phyloP scores from a whole-genome alignment of 73 alveolate genomes.

The Paramecium caudatum region DNA sequence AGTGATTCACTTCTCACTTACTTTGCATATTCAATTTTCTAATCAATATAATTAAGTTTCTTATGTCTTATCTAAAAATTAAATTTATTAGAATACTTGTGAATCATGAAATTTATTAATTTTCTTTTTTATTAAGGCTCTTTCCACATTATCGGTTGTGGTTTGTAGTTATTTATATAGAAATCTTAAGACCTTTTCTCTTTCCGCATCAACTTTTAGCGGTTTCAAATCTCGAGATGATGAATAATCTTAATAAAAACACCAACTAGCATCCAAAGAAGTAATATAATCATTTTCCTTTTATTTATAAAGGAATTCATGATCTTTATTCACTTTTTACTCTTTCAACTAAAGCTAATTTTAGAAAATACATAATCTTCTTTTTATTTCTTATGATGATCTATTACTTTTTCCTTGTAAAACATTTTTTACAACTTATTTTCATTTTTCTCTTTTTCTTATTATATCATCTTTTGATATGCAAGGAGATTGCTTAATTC shows the following conservation, averaged over 20 bases:
- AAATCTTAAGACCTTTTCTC: conserved; percentile 25
- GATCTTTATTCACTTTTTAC: conserved; percentile 32
- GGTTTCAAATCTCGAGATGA: conserved; percentile 14
- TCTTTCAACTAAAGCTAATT: conserved; percentile 6
- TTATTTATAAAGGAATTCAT: neutral
- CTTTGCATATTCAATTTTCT: conserved; percentile 40
- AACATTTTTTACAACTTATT: conserved; percentile 14
- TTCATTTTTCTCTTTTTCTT: conserved; percentile 35
- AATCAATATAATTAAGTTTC: conserved; percentile 1
- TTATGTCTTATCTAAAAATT: neutral
- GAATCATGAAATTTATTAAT: conserved; percentile 29
- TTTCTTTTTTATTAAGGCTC: conserved; percentile 27
- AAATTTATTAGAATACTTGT: neutral
- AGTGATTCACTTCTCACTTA: neutral
- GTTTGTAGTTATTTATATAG: neutral
- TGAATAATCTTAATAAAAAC: conserved; percentile 57
- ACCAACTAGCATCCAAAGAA: conserved; percentile 66
- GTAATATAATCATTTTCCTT: conserved; percentile 22
- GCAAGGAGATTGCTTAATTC: conserved; percentile 17
- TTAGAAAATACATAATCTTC: conserved; percentile 9
- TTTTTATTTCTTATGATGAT: neutral
- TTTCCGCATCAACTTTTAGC: conserved; percentile 16
- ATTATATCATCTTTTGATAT: neutral
- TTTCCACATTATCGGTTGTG: conserved; percentile 20
- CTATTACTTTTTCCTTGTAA: conserved; percentile 6